Conservation (phyloP, 495 filamentous ascomycete species). For the Friedmanniomyces simplex region DNA sequence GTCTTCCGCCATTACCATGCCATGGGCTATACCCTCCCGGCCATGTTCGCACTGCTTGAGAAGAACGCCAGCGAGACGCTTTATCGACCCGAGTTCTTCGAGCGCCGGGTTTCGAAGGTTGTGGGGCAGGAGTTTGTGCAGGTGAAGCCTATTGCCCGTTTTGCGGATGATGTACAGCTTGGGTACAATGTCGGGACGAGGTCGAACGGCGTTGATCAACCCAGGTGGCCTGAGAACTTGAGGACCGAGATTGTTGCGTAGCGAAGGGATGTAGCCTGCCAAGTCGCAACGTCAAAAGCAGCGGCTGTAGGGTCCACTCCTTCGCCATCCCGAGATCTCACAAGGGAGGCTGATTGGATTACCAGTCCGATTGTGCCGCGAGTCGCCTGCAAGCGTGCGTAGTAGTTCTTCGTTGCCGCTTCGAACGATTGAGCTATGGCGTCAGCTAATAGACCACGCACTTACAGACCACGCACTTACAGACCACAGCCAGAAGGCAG, state of each 20-base stretch:
- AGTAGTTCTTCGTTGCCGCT: no score
- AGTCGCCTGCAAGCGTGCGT: no score
- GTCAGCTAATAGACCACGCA: no score
- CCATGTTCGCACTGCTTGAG: slow-evolving; percentile 22
- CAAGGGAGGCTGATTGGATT: no score
- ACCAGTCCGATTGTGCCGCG: no score
- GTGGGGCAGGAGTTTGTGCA: slow-evolving; percentile 20
- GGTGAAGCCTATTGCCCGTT: slow-evolving; percentile 26
- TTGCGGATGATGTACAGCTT: slow-evolving; percentile 23
- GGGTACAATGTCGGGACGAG: slow-evolving; percentile 29
- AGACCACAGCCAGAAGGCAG: no score
- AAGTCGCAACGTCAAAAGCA: no score
- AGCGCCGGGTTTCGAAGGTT: slow-evolving; percentile 20
- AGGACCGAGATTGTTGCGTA: slow-evolving; percentile 24
- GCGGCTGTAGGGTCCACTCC: no score
- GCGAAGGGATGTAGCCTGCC: no score
- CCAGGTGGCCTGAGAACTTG: slow-evolving; percentile 30
- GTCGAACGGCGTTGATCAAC: slow-evolving; percentile 26
- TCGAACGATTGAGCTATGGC: no score
- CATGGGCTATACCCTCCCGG: slow-evolving; percentile 25
- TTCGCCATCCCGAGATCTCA: no score
- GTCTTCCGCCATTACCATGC: slow-evolving; percentile 28
- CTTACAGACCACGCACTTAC: no score
- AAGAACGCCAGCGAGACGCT: slow-evolving; percentile 18
- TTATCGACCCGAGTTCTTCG: slow-evolving; percentile 28